Base-by-base conservation (phyloP, 2,329 filamentous ascomycete genomes). In the Cladophialophora psammophila region DNA sequence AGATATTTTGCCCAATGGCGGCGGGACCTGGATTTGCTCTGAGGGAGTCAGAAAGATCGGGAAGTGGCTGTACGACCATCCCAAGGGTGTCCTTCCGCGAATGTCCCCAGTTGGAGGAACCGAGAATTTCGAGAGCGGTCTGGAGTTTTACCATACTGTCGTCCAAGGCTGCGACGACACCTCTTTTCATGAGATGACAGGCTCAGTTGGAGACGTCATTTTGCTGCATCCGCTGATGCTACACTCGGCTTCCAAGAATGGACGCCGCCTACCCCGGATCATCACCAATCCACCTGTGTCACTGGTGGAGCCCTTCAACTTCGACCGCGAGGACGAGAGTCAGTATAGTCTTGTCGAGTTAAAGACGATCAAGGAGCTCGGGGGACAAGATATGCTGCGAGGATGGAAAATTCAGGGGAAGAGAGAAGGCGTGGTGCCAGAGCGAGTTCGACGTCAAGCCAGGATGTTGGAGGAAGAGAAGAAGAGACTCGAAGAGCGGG, bases 21-120 rank as follows among this genome's bases (percentile, higher is more conserved):
- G 90, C 32, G 90, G 87, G 3, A 91, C 89, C 0, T 81, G 87
- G 73, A 84, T 91, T 56, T 90, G 88, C 72, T 85, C 87, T 0
- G 81, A 84, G 60, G 88, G 85, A 5, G n/a, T 40, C 6, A 20
- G 26, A 18, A 61, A 54, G 59, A 61, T 61, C 15, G 59, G 59
- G 9, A 61, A 61, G 18, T 61, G 45, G 31, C 50, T 63, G 85
- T 81, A 86, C 69, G 82, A 86, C 2, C 84, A 91, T 72, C 88
- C 89, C 0, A 85, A 87, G 68, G 90, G 89, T 1, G 86, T 91
- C 20, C 86, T 84, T 31, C 88, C 89, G n/a, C 83, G 84, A 36
- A 90, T 91, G 88, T 81, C 81, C n/a, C 61, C 61, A 10, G 8
- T 57, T 9, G 61, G 40, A 4, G 53, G 31, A 8, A 15, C 35